A percentile compares a stretch with the other conserved stretches of the same genome.
Conservation (phyloP, 139 green algal species). For the Coelastrella sp. region DNA sequence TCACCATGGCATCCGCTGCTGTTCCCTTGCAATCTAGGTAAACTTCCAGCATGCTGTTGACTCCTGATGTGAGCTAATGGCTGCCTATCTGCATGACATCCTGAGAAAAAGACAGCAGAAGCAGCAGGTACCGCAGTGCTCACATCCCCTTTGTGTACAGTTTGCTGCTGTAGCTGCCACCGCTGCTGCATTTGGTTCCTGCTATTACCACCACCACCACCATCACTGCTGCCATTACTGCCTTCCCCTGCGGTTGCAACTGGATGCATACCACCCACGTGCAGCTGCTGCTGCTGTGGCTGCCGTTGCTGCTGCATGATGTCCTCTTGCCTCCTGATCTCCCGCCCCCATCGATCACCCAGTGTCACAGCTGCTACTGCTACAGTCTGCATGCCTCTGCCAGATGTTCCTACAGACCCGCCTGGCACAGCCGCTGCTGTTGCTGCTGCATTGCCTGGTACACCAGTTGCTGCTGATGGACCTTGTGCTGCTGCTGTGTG, state of each 20-base stretch:
- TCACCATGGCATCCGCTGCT: too few species aligned
- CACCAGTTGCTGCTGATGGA: neutral
- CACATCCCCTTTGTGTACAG: too few species aligned
- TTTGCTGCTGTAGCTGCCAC: too few species aligned
- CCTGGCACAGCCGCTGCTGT: neutral
- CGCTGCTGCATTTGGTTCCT: constrained; percentile 5
- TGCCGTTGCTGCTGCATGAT: neutral
- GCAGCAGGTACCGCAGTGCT: too few species aligned
- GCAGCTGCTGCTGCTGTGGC: too few species aligned
- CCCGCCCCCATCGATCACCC: neutral
- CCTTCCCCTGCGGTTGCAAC: neutral
- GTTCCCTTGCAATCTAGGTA: too few species aligned
- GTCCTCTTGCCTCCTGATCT: constrained; percentile 4
- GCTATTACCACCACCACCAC: neutral
- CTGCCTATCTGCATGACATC: too few species aligned
- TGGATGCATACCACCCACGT: too few species aligned
- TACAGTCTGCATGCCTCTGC: neutral
- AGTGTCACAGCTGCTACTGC: constrained; percentile 16
- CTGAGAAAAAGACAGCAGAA: too few species aligned
- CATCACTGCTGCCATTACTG: neutral
- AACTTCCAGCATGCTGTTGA: too few species aligned
- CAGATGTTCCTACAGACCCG: too few species aligned
- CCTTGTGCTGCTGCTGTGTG: neutral
- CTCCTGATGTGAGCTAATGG: neutral
- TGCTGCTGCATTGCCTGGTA: neutral